Evolutionary conservation across 164 flowering plant species (phyloP).

Genomic region (Aristolochia fimbriata): DNA sequence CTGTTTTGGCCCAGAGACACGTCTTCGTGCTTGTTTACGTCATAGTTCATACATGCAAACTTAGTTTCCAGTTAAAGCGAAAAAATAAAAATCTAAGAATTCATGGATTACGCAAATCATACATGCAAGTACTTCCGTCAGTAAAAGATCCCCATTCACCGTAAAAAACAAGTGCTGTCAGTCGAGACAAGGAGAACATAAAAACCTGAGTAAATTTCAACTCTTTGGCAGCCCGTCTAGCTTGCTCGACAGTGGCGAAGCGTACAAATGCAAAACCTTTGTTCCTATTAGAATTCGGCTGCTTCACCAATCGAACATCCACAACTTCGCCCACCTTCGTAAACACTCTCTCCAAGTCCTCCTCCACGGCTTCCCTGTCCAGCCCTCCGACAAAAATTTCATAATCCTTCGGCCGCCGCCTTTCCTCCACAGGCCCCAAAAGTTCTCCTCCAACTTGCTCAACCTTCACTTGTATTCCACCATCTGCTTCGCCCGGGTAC

Average conservation of each 20-base stretch:
- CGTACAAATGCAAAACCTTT: conserved; percentile 25
- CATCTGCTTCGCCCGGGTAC: conserved; percentile 10
- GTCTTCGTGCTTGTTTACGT: neutral
- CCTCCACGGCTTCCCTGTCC: conserved; percentile 18
- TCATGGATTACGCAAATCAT: too few species aligned
- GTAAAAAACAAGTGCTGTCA: neutral
- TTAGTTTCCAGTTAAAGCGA: too few species aligned
- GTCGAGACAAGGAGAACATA: neutral
- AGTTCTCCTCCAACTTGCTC: neutral
- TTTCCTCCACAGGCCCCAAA: neutral
- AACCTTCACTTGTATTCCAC: neutral
- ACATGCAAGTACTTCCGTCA: too few species aligned
- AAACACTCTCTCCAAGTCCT: conserved; percentile 15
- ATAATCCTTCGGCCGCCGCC: conserved; percentile 15
- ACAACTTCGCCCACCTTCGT: conserved; percentile 14
- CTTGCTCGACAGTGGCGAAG: conserved; percentile 20
- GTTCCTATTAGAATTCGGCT: conserved; percentile 8
- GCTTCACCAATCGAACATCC: conserved; percentile 18
- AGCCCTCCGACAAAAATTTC: conserved; percentile 22
- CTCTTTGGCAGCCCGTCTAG: conserved; percentile 12
- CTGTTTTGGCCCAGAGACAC: neutral
- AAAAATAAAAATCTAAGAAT: too few species aligned
- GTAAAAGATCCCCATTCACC: too few species aligned
- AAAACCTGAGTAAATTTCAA: conserved; percentile 12
- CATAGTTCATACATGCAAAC: neutral